Percentiles rank a stretch among this genome's conserved stretches.
These are phyloP conservation scores for Trichosporon faecale DNA, from an alignment of 1,284 basidiomycete species.

Conservation along the genomic window DNA sequence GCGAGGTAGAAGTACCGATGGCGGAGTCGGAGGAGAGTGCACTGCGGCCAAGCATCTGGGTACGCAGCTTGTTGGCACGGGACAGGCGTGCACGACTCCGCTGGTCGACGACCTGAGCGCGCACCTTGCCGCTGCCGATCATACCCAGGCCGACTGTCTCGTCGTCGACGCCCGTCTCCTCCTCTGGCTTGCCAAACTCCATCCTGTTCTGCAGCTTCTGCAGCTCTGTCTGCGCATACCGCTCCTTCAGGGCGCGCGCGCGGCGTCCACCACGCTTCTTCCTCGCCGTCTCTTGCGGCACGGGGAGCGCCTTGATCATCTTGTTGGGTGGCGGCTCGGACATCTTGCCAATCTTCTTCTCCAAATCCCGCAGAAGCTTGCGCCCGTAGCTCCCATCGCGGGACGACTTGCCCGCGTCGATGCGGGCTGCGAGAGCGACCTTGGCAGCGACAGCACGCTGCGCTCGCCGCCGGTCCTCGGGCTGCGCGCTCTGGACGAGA, in stretches of 20 bases:
- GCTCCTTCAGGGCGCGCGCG: constrained; percentile 94
- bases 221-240: constrained; percentile 92
- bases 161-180: constrained; percentile 93
- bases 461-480: constrained; percentile 88
- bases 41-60: constrained; percentile 71
- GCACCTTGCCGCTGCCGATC: constrained; percentile 88
- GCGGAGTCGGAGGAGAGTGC: constrained; percentile 58
- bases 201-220: constrained; percentile 96
- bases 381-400: constrained; percentile 83
- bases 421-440: constrained; percentile 80
- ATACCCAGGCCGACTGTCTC: constrained; percentile 96
- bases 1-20: constrained; percentile 82
- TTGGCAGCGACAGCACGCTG: constrained; percentile 93
- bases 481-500: constrained; percentile 75
- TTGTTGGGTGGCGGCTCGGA: constrained; percentile 93
- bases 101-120: constrained; percentile 73
- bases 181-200: constrained; percentile 91
- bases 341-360: constrained; percentile 85
- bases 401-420: constrained; percentile 77
- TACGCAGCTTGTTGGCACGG: constrained; percentile 90
- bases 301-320: constrained; percentile 89
- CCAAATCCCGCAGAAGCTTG: constrained; percentile 75
- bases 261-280: constrained; percentile 94
- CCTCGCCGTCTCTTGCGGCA: constrained; percentile 92
- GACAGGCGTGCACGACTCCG: constrained; percentile 58